Evolutionary conservation across 1,284 basidiomycete genomes (phyloP).

Genomic region (Vanrija humicola): DNA sequence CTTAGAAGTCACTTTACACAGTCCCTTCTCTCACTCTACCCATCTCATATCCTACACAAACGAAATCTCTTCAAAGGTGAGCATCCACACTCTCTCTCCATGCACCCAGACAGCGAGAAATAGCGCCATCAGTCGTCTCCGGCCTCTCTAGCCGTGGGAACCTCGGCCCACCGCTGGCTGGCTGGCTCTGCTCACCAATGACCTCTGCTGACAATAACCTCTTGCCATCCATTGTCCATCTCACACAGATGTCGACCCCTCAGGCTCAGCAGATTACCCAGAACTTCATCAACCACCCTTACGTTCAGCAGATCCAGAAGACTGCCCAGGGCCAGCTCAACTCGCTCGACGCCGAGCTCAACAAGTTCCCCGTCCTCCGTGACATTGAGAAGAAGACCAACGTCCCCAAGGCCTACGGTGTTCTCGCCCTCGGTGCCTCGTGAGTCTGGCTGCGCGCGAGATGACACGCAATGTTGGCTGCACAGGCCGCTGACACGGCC

Average conservation of each 20-base stretch:
- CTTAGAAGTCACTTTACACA: not conserved
- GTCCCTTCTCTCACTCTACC: not conserved
- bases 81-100: too few species aligned
- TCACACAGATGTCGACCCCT: constrained; percentile 34
- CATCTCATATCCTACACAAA: not conserved
- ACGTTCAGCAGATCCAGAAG: constrained; percentile 71
- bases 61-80: not conserved
- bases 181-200: not conserved
- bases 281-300: constrained; percentile 65
- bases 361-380: constrained; percentile 82
- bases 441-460: constrained; percentile 19
- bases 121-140: too few species aligned
- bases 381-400: constrained; percentile 83
- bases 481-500: constrained; percentile 4
- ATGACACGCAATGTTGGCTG: too few species aligned
- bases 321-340: constrained; percentile 69
- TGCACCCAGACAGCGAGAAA: too few species aligned
- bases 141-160: not conserved
- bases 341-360: constrained; percentile 94
- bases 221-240: not conserved
- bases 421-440: constrained; percentile 67
- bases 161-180: not conserved
- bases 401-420: constrained; percentile 88
- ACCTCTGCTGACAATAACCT: not conserved
- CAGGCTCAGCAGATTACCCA: constrained; percentile 53